Evolutionary conservation across 2,329 filamentous ascomycete genomes (phyloP).

Genomic region (Cercospora sp.): DNA sequence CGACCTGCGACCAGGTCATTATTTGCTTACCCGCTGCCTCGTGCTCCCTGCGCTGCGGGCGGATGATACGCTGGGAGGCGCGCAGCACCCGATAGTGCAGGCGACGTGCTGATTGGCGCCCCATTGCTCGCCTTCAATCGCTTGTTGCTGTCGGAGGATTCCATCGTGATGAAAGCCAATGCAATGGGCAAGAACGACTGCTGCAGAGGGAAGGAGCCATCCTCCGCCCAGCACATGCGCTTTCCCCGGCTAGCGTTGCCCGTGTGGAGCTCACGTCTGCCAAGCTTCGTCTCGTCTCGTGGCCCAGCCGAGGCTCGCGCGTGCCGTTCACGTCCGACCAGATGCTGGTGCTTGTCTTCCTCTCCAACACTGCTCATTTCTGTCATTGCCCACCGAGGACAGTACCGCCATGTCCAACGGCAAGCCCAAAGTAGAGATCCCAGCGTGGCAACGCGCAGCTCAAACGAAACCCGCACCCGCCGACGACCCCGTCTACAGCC

Average conservation of each 20-base stretch:
- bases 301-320: conserved; percentile 2
- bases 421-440: conserved; percentile 34
- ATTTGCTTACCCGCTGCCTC: conserved; percentile 19
- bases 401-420: conserved; percentile 32
- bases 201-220: conserved; percentile 12
- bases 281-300: conserved; percentile 4
- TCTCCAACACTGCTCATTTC: background rate
- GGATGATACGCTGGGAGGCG: conserved; percentile 35
- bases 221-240: conserved; percentile 7
- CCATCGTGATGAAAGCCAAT: conserved; percentile 17
- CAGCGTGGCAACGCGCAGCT: conserved; percentile 39
- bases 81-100: conserved; percentile 22
- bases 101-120: conserved; percentile 29
- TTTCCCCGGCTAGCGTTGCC: background rate
- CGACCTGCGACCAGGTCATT: background rate
- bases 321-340: background rate
- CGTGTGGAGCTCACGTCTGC: background rate
- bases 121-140: conserved; percentile 33
- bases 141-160: conserved; percentile 32
- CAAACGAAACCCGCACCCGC: conserved; percentile 16
- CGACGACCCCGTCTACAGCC: conserved; percentile 26
- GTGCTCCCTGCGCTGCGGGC: conserved; percentile 16
- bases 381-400: background rate
- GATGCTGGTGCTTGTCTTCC: background rate
- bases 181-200: conserved; percentile 5